Base-by-base conservation (phyloP, 129 eudicot genomes). In the Chrysanthemum lavandulifolium region DNA sequence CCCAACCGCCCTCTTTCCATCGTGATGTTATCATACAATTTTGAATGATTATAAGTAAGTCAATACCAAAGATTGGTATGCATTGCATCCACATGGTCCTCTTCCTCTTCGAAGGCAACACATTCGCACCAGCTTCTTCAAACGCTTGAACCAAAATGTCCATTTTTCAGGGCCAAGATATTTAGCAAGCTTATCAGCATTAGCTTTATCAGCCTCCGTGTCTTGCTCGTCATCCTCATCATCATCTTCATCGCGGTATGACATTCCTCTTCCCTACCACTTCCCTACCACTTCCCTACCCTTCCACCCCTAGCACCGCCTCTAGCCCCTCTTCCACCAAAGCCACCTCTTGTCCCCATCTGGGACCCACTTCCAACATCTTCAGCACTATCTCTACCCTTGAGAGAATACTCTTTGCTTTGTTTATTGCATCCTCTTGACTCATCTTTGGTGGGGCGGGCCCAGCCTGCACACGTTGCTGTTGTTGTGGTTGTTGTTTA, bases 41-140 rank as follows among this genome's bases (percentile, higher is more conserved):
- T 12, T 9, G 21, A 6, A 74, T 10, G 47, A 8, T 69, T 25
- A 68, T 25, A 69, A 40, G 13, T 43, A 70, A 61, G 67, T 53
- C 73, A 15, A 51, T 84, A 94, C 98, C 97, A 80, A 19, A 83
- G 80, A 76, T 95, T 90, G 18, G 86, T 80, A 56, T 91, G 89
- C 69, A 83, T 68, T 4, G 91, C 94, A 29, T 95, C 97, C 56
- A 88, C 51, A 14, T 51, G 73, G 43, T 84, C 83, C 50, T 90
- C 97, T 55, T 82, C 84, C 25, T 55, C 51, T 0, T 84, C 45
- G 88, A 78, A 68, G 99, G 99, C 65, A 90, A 67, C 29, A 83
- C 94, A 13, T 14, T 80, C 18, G 13, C 43, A 9, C 84, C 43
- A 73, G 86, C 73, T 29, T 88, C 97, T 52, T 88, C 97, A 78